A percentile compares a stretch with the other conserved stretches of the same genome.
phyloP scores from a whole-genome alignment of 2,329 filamentous ascomycete species.

The Akanthomyces uredinophilus region DNA sequence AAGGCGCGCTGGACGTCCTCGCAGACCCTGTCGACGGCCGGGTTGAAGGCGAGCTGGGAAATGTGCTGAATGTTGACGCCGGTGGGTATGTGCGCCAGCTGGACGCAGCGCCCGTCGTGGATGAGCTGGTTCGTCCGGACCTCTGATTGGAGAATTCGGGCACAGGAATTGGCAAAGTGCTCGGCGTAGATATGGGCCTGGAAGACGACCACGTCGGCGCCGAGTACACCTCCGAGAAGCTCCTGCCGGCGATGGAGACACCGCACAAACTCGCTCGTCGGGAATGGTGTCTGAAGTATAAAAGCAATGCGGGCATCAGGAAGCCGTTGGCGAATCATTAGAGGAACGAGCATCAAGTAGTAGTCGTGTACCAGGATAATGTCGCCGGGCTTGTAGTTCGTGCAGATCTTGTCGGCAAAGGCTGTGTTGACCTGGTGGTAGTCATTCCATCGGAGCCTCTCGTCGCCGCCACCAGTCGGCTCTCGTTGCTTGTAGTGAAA shows the following conservation, averaged over 20 bases:
- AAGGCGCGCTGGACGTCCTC: conserved; percentile 70
- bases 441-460: conserved; percentile 82
- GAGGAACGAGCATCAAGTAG: conserved; percentile 83
- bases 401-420: conserved; percentile 83
- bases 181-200: conserved; percentile 93
- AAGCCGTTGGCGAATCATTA: conserved; percentile 76
- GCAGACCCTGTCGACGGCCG: conserved; percentile 66
- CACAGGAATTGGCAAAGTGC: conserved; percentile 92
- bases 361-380: conserved; percentile 92
- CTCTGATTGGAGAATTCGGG: conserved; percentile 82
- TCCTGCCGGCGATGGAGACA: conserved; percentile 86
- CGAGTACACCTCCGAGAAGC: conserved; percentile 80
- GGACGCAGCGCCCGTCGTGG: conserved; percentile 74
- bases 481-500: conserved; percentile 96
- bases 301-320: conserved; percentile 91
- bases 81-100: conserved; percentile 92
- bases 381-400: conserved; percentile 86
- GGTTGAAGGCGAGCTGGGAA: conserved; percentile 66
- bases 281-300: conserved; percentile 90
- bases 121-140: conserved; percentile 60
- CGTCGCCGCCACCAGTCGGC: conserved; percentile 77
- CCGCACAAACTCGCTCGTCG: conserved; percentile 90
- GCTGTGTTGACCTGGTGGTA: conserved; percentile 89
- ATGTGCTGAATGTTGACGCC: conserved; percentile 82
- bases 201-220: conserved; percentile 89